Base-by-base conservation (phyloP, 176 grass and related monocot genomes). In the Alopecurus myosuroides region DNA sequence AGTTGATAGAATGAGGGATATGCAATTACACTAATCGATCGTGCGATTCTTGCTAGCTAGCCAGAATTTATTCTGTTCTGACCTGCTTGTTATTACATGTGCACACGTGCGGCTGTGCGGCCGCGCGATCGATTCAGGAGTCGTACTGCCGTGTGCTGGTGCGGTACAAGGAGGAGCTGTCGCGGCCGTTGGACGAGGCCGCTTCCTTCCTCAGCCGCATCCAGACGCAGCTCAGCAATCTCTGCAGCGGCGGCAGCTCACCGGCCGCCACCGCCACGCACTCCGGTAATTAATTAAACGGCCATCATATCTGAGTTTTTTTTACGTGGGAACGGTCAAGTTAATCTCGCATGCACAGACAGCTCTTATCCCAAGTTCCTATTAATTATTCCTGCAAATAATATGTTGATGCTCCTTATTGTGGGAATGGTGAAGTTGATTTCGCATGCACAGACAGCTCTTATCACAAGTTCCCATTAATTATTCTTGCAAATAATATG, bases 151-250 rank as follows among this genome's bases (percentile, higher is more conserved):
- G 86, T 6, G 88, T 91, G 52, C 79, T 98, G 79, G 56, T 80
- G 72, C 80, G 88, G 57, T 95, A 93, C 89, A 98, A 91, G 87
- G 95, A 98, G 86, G 92, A 98, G 79, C 85, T 98, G 53, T 87
- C 90, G 57, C 92, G 90, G 88, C 92, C 95, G 67, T 93, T 98
- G 53, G 88, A 94, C 79, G 95, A 98, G 77, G 95, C 95, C 7
- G 88, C 95, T 44, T 90, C 92, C 23, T 95, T 98, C 74, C 92
- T 98, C 65, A 95, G 71, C 90, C 89, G 82, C 79, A 92, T 98
- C 70, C 84, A 89, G 79, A 86, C 81, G 70, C 95, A 98, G 81
- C 95, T 98, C 67, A 86, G 62, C 80, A 85, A 77, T 31, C 89
- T 98, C 26, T 98, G 95, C 69, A 90, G 82, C 76, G 84, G 67